phyloP scores from a whole-genome alignment of 2,329 filamentous ascomycete genomes.

The Hymenoscyphus fraxineus region DNA sequence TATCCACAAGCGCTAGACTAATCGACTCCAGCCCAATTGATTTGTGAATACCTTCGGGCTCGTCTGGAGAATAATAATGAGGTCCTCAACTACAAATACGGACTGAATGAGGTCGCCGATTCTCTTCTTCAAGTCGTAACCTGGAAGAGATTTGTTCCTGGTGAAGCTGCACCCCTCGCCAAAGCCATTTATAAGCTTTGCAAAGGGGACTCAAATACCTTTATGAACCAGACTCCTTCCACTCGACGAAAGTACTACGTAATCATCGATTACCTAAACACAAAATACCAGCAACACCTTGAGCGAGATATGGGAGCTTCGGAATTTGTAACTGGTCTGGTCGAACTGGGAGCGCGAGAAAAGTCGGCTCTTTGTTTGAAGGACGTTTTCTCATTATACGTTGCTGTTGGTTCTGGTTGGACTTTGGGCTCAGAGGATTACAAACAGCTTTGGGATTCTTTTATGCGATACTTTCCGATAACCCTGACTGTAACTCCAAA shows the following conservation, averaged over 20 bases:
- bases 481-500: conserved; percentile 22
- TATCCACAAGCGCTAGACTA: neutral
- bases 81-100: conserved; percentile 21
- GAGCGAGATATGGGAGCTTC: conserved; percentile 19
- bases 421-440: conserved; percentile 13
- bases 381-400: conserved; percentile 28
- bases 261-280: conserved; percentile 23
- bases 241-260: conserved; percentile 25
- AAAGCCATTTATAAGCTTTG: conserved; percentile 22
- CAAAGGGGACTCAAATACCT: conserved; percentile 10
- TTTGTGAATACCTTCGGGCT: conserved; percentile 25
- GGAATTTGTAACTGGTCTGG: conserved; percentile 24
- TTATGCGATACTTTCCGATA: conserved; percentile 32
- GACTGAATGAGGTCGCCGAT: conserved; percentile 21
- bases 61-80: conserved; percentile 13
- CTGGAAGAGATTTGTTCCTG: conserved; percentile 19
- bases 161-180: conserved; percentile 19
- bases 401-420: conserved; percentile 24
- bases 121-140: conserved; percentile 16
- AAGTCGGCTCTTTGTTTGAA: conserved; percentile 30
- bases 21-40: conserved; percentile 17
- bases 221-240: conserved; percentile 20
- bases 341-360: conserved; percentile 27
- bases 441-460: conserved; percentile 28
- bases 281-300: conserved; percentile 16